Evolutionary conservation across 2,329 filamentous ascomycete species (phyloP), one percentile per base, ranked within the genome.

Genomic region (Alternaria rosae): DNA sequence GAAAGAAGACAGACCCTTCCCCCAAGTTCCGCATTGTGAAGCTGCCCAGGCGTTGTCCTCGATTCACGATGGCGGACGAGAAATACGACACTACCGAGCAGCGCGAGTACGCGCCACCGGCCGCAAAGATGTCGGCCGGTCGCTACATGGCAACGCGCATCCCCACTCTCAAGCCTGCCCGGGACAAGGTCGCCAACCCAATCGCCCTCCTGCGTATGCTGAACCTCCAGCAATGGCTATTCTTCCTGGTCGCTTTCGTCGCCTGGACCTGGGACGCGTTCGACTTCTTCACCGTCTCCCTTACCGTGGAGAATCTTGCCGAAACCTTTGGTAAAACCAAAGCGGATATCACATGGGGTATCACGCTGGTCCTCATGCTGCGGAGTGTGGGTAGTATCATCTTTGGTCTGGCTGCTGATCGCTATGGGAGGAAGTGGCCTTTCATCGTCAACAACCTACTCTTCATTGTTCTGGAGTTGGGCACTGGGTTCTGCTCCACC

Each of bases 261-360:
- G 85, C 81, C 3, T 88, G 86, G 76, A 68, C 76, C 0, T 80
- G 78, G 78, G 78, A 81, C 41, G 82, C 86, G 0, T 87, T 88
- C 59, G 87, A 89, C 70, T 89, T 88, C 78, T 89, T 88, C 77
- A 87, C 86, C 23, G 86, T 89, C 23, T 87, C 85, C 6, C 76
- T 89, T 53, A 86, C 85, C 0, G 83, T 88, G 15, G 76, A 79
- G 6, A 71, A 86, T 38, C 77, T 89, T 11, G 85, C 86, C 3
- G 78, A 84, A 59, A 74, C 79, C 3, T 89, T 89, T 67, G 81
- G 78, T 51, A 85, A 83, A 65, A 81, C 82, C 3, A 85, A 85
- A 52, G 84, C 83, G 10, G 84, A 88, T 55, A 88, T 89, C 60
- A 88, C 87, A 3, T 89, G 87, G 87, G 85, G 82, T 50, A 82